Evolutionary conservation across 148 eudicot genomes (phyloP).

Genomic region (Silene conica): DNA sequence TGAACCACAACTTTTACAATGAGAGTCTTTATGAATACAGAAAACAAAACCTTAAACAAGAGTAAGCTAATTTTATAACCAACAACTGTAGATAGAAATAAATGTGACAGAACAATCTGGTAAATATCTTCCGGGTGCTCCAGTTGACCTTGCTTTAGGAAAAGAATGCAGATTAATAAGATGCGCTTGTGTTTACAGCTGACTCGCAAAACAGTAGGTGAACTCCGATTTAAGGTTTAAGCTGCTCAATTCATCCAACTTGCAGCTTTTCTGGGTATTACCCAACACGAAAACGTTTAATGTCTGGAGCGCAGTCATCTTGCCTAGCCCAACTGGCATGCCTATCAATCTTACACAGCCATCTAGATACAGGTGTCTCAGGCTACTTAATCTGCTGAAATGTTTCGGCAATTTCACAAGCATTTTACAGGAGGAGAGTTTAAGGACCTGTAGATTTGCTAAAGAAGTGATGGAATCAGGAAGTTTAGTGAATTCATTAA

Average conservation of each 20-base stretch:
- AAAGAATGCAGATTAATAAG: neutral
- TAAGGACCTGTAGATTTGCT: neutral
- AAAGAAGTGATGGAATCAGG: constrained; percentile 6
- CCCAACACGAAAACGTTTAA: constrained; percentile 9
- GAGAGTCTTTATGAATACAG: too few relatives aligned
- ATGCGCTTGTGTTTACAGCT: neutral
- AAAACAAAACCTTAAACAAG: too few relatives aligned
- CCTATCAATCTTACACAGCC: neutral
- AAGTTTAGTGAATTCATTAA: neutral
- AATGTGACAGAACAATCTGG: too few relatives aligned
- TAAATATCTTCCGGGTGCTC: neutral
- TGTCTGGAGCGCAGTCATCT: constrained; percentile 16
- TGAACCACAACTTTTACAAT: too few relatives aligned
- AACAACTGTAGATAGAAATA: too few relatives aligned
- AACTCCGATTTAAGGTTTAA: constrained; percentile 15
- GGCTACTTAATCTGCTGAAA: neutral
- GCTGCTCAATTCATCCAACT: constrained; percentile 3
- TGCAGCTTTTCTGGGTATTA: neutral
- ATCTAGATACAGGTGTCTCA: constrained; percentile 10
- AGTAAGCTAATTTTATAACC: too few relatives aligned
- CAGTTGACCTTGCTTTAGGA: neutral
- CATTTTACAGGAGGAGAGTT: neutral
- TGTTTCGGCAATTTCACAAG: constrained; percentile 3
- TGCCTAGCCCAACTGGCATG: constrained; percentile 16
- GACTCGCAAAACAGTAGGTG: constrained; percentile 2